Evolutionary conservation across 2,329 filamentous ascomycete genomes (phyloP).

Genomic region (Cucurbitaria berberidis): DNA sequence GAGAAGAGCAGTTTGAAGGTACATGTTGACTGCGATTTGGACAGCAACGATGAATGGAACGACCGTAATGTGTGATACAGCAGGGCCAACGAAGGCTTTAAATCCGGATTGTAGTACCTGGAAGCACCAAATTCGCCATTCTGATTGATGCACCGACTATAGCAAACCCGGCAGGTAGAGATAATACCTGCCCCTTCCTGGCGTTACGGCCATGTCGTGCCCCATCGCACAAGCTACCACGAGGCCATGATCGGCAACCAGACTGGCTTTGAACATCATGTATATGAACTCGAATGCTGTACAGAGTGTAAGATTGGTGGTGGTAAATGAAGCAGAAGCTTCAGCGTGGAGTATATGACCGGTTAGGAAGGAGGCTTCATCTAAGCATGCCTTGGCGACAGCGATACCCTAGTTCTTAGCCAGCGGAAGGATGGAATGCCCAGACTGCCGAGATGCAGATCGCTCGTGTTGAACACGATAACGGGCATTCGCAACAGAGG

Average conservation of each 20-base stretch:
- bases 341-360: slow-evolving; percentile 25
- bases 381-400: slow-evolving; percentile 36
- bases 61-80: not conserved
- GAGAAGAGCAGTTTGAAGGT: slow-evolving; percentile 35
- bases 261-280: slow-evolving; percentile 15
- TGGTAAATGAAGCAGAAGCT: slow-evolving; percentile 41
- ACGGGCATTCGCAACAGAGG: not conserved
- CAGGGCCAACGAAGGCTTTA: slow-evolving; percentile 22
- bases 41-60: slow-evolving; percentile 7
- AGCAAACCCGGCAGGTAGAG: slow-evolving; percentile 39
- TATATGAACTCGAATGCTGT: slow-evolving; percentile 28
- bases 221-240: slow-evolving; percentile 16
- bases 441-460: slow-evolving; percentile 27
- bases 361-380: slow-evolving; percentile 44
- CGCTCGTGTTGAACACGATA: slow-evolving; percentile 18
- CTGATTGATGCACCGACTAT: slow-evolving; percentile 17
- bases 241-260: slow-evolving; percentile 29
- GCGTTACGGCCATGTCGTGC: slow-evolving; percentile 19
- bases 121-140: slow-evolving; percentile 19
- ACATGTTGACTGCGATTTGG: slow-evolving; percentile 30
- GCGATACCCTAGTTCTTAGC: slow-evolving; percentile 6
- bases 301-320: slow-evolving; percentile 35
- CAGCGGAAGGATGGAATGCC: slow-evolving; percentile 12
- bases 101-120: slow-evolving; percentile 15
- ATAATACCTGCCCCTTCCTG: slow-evolving; percentile 36